Evolutionary conservation across 108 stramenopile species (phyloP).

Genomic region (Seminavis robusta): DNA sequence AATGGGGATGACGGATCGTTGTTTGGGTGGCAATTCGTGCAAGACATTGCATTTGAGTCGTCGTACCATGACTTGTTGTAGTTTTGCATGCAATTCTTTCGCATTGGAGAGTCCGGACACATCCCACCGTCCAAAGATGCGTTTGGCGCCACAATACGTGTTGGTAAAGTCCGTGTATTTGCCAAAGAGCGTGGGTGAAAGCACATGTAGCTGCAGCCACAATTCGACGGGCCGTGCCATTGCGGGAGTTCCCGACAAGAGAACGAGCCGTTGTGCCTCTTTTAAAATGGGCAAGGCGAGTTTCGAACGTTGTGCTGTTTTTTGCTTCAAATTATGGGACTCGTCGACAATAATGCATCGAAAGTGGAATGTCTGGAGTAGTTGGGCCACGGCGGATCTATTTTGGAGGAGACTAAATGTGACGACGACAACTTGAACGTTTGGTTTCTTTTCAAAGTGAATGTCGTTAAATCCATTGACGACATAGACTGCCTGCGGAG

Average conservation of each 20-base stretch:
- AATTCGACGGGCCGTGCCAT: conserved; percentile 88
- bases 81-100: conserved; percentile 71
- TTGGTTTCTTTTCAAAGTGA: conserved; percentile 21
- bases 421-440: conserved; percentile 59
- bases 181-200: conserved; percentile 63
- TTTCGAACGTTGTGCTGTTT: conserved; percentile 70
- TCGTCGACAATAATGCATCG: conserved; percentile 85
- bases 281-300: conserved; percentile 68
- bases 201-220: conserved; percentile 72
- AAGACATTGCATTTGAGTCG: conserved; percentile 84
- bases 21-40: conserved; percentile 82
- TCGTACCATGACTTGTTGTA: conserved; percentile 82
- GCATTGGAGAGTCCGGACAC: conserved; percentile 60
- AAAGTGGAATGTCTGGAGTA: conserved; percentile 47
- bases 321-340: conserved; percentile 84
- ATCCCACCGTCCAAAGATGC: conserved; percentile 71
- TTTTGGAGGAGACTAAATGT: conserved; percentile 64
- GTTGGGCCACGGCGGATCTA: conserved; percentile 35
- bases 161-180: conserved; percentile 62
- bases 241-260: conserved; percentile 90
- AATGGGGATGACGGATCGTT: conserved; percentile 66
- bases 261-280: conserved; percentile 53
- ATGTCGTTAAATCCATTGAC: conserved; percentile 57
- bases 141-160: conserved; percentile 72
- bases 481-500: conserved; percentile 41